phyloP scores from a whole-genome alignment of 1,139 yeast species.

The Yamadazyma dendronema region DNA sequence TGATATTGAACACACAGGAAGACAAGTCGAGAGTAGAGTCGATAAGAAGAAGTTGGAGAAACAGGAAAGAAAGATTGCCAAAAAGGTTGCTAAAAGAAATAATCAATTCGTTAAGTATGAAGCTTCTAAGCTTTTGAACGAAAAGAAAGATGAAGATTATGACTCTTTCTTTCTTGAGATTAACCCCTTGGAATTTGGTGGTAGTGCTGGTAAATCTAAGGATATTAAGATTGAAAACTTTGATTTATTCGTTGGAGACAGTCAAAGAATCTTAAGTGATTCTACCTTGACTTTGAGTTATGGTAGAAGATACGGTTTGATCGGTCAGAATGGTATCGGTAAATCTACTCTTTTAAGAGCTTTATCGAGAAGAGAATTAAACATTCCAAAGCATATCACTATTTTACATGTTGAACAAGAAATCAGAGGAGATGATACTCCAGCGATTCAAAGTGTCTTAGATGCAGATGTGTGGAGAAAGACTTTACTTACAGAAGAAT shows the following conservation, averaged over 20 bases:
- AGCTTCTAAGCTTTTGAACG: conserved; percentile 81
- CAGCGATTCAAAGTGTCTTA: conserved; percentile 87
- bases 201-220: conserved; percentile 90
- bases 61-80: conserved; percentile 95
- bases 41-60: conserved; percentile 95
- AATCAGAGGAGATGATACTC: conserved; percentile 85
- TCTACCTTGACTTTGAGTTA: conserved; percentile 83
- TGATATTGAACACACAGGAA: conserved; percentile 88
- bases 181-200: conserved; percentile 89
- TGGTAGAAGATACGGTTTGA: conserved; percentile 95
- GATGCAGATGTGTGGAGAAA: conserved; percentile 99
- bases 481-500: conserved; percentile 75
- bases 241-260: conserved; percentile 93
- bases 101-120: conserved; percentile 87
- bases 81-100: conserved; percentile 92
- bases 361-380: conserved; percentile 85
- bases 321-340: conserved; percentile 99
- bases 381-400: conserved; percentile 92
- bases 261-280: conserved; percentile 87
- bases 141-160: conserved; percentile 66
- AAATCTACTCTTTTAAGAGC: conserved; percentile 92
- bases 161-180: conserved; percentile 93
- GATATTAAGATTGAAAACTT: conserved; percentile 91
- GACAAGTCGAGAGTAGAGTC: conserved; percentile 89
- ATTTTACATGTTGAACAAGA: conserved; percentile 98